phyloP scores from a whole-genome alignment of 768 basidiomycete genomes.

The Lentinula detonsa region DNA sequence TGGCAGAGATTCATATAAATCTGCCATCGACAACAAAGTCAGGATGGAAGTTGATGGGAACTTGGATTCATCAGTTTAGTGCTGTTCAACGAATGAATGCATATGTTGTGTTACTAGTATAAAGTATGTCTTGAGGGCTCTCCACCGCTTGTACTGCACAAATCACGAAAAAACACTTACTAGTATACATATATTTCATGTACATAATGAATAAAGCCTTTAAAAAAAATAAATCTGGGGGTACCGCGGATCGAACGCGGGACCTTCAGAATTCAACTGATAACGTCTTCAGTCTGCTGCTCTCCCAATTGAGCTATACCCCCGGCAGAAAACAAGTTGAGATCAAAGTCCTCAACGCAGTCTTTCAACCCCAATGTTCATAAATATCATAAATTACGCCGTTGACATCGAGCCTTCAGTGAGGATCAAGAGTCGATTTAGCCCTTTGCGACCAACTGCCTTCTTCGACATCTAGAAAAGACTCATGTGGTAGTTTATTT shows the following conservation, averaged over 20 bases:
- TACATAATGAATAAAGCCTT: no score
- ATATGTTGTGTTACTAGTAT: no score
- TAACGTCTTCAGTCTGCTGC: not conserved
- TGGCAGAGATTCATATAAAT: not conserved
- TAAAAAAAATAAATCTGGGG: no score
- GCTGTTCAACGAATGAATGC: not conserved
- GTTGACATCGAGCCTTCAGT: no score
- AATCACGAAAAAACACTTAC: no score
- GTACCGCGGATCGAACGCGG: not conserved
- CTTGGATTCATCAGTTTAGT: not conserved
- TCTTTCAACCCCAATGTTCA: no score
- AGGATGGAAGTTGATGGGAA: not conserved
- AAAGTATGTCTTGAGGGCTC: no score
- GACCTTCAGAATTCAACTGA: not conserved
- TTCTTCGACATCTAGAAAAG: not conserved
- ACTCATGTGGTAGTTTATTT: not conserved
- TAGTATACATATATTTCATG: no score
- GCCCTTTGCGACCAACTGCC: not conserved
- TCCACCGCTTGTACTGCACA: no score
- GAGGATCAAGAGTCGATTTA: no score
- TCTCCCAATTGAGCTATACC: not conserved
- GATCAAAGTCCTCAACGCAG: no score
- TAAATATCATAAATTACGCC: no score
- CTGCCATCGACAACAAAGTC: not conserved
- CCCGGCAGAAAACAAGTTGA: not conserved